These are phyloP conservation scores for Hypoxylon fragiforme DNA, from an alignment of 495 filamentous ascomycete genomes.

Conservation along the genomic window DNA sequence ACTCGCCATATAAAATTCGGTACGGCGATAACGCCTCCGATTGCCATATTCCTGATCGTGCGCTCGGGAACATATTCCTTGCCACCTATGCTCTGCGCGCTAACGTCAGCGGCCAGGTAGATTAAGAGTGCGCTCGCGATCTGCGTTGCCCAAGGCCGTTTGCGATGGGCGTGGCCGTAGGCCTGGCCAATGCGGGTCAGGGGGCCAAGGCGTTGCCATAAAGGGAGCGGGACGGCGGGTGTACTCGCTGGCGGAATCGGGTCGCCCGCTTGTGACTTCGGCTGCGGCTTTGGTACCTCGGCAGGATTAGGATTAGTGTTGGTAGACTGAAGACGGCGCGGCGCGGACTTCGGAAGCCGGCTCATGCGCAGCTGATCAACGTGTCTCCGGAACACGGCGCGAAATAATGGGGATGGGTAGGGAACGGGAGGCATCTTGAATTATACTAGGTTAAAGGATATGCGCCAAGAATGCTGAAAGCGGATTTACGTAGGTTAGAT, in stretches of 20 bases:
- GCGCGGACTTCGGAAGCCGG: constrained; percentile 14
- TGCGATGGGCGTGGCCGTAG: constrained; percentile 70
- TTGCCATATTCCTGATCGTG: constrained; percentile 70
- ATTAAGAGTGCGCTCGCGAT: constrained; percentile 70
- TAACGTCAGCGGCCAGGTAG: constrained; percentile 78
- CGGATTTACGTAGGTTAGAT: too few species aligned
- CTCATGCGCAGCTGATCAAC: constrained; percentile 13
- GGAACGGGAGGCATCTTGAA: neutral
- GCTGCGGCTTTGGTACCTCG: constrained; percentile 3
- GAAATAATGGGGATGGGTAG: constrained; percentile 4
- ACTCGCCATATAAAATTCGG: constrained; percentile 79
- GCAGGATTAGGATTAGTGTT: neutral
- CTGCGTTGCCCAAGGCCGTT: constrained; percentile 77
- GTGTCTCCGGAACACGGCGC: constrained; percentile 17
- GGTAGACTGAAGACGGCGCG: constrained; percentile 25
- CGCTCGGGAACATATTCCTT: constrained; percentile 68
- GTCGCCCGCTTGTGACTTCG: constrained; percentile 3
- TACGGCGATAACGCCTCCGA: constrained; percentile 71
- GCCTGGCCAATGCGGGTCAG: constrained; percentile 64
- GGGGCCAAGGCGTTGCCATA: constrained; percentile 59
- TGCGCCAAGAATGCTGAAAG: too few species aligned
- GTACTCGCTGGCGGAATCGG: constrained; percentile 15
- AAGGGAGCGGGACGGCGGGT: constrained; percentile 40
- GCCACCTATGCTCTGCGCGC: constrained; percentile 68
- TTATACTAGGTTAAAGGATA: too few species aligned